Evolutionary conservation across 257 asterid species (phyloP).

Genomic region (Salvia miltiorrhiza): DNA sequence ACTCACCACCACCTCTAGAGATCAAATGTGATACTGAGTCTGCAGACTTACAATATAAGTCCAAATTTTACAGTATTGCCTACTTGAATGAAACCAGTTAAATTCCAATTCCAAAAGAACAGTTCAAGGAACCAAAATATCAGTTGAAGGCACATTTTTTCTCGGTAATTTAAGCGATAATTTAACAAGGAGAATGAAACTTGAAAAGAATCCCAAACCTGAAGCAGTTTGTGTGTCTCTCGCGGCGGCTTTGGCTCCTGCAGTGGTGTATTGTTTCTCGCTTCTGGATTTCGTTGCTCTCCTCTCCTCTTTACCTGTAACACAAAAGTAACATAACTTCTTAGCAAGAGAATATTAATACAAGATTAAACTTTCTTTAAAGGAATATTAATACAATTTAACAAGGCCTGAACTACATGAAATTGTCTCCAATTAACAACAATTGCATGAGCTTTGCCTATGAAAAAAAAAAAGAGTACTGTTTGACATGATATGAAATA

Average conservation of each 20-base stretch:
- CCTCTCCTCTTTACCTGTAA: slow-evolving; percentile 56
- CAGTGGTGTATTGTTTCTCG: slow-evolving; percentile 19
- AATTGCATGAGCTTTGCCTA: too few relatives aligned
- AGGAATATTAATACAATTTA: too few relatives aligned
- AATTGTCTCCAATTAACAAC: too few relatives aligned
- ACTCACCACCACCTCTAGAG: background rate
- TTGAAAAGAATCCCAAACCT: slow-evolving; percentile 41
- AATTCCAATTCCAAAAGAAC: background rate
- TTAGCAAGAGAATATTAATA: too few relatives aligned
- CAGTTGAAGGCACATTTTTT: background rate
- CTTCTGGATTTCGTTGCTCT: slow-evolving; percentile 38
- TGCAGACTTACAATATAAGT: background rate
- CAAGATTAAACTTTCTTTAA: background rate
- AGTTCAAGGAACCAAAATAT: too few relatives aligned
- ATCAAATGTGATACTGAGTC: background rate
- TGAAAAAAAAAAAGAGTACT: too few relatives aligned
- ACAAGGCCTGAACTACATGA: too few relatives aligned
- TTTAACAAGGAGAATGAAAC: background rate
- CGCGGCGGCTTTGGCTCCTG: slow-evolving; percentile 66
- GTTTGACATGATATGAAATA: too few relatives aligned
- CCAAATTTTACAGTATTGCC: background rate
- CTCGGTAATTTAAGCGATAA: background rate
- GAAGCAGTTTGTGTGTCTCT: slow-evolving; percentile 95
- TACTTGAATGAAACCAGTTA: background rate
- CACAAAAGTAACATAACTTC: background rate